Evolutionary conservation across 1,284 basidiomycete genomes (phyloP), one percentile per base, ranked within the genome.

Genomic region (Ustilago vetiveriae): DNA sequence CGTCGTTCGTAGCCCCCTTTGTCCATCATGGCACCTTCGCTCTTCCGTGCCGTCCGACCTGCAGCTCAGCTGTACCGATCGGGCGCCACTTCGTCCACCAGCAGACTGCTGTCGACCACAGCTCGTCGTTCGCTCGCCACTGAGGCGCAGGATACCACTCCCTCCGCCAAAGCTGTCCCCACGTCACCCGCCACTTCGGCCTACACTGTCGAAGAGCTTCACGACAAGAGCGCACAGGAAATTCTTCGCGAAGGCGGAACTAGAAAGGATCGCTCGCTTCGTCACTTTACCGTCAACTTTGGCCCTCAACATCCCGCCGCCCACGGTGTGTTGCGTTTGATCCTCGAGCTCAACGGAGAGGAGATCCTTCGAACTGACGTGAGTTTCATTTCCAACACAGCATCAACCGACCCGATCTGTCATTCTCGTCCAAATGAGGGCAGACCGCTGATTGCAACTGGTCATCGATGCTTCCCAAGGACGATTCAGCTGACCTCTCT

Each of bases 331-430:
- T 87, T 99, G 52, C 92, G 95, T 73, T 88, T 99, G 84, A 98
- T 99, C 82, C 86, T 99, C 67, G 95, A 98, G 84, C 85, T 98
- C 77, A 98, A 98, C 82, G 95, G 95, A 71, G 95, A 99, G 75
- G 85, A 86, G 66, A 80, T 84, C 59, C 75, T 81, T 24, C 73
- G 79, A 54, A 71, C 63, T 39, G 68, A 71, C 48, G 68, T 74
- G 57, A 67, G 68, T 73, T 19, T 26, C 24, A n/a, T 9, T 9
- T 7, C 33, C 17, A 17, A 41, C 33, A 26, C 14, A n/a, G n/a
- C n/a, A n/a, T n/a, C n/a, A n/a, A n/a, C 23, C 36, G 16, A 24
- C n/a, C 26, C 21, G 19, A 19, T 17, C 13, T 33, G 17, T 32
- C 27, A 29, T 29, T 6, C 27, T 29, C 27, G 27, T 29, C 27